Conservation (phyloP, 2,329 filamentous ascomycete species). For the Fusarium incarnatum region DNA sequence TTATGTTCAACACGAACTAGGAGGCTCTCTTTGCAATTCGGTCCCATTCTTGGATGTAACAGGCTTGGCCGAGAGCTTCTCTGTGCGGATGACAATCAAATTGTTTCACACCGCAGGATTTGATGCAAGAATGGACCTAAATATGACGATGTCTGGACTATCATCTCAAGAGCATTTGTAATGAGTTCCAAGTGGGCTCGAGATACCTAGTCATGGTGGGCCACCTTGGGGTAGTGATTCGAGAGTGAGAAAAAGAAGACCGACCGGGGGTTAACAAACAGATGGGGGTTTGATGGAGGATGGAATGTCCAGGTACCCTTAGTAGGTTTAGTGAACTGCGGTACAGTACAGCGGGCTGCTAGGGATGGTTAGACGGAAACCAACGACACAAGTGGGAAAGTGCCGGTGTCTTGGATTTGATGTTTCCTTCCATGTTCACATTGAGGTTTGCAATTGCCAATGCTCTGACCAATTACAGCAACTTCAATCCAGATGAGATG, state of each 20-base stretch:
- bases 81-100: constrained; percentile 3
- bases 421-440: constrained; percentile 18
- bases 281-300: background rate
- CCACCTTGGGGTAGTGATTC: constrained; percentile 27
- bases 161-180: constrained; percentile 35
- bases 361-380: constrained; percentile 28
- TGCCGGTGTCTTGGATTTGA: constrained; percentile 30
- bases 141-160: constrained; percentile 24
- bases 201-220: constrained; percentile 27
- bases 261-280: constrained; percentile 14
- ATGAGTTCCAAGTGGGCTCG: constrained; percentile 29
- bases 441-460: constrained; percentile 7
- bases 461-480: constrained; percentile 26
- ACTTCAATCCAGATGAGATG: background rate
- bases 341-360: constrained; percentile 11
- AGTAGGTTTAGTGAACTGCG: background rate
- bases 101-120: constrained; percentile 1
- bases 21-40: background rate
- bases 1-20: constrained; percentile 13
- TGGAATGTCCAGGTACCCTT: background rate
- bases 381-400: constrained; percentile 31
- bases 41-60: constrained; percentile 5
- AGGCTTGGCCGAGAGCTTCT: background rate
- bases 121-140: constrained; percentile 10
- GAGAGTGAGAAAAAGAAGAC: constrained; percentile 3